Base-by-base conservation (phyloP, 352 stramenopile genomes). In the Pythium rishiriense region DNA sequence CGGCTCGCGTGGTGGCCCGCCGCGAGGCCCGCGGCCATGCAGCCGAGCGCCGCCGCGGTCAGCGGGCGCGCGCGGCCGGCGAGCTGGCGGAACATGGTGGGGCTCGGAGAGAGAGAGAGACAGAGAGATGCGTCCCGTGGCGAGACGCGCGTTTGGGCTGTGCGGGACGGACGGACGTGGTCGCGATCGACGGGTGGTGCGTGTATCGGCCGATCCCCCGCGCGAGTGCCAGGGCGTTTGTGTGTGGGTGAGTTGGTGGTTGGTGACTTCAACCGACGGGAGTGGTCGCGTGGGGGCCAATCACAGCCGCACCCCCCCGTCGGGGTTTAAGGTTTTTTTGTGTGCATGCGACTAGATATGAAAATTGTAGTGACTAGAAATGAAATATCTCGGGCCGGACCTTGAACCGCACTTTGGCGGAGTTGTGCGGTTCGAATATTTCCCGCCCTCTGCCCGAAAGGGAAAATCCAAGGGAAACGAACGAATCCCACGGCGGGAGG, bases 31-130 rank as follows among this genome's bases (percentile, higher is more conserved):
- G 73, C 66, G 22, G 71, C 74, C 58, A 76, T 64, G 64, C 77
- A 80, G 50, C 76, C 74, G 28, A 87, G 62, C 39, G 81, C 81
- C 56, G 85, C 69, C 15, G 72, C 78, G 47, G 84, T 75, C 42
- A 85, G 58, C 51, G 65, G 72, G 48, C 79, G 73, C 62, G 77
- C 74, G 51, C 81, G 84, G 22, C 76, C 78, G 57, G 88, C 41
- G 41, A 92, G 67, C 59, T 87, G 78, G 59, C 84, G 84, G 64
- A 93, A 91, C 84, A 93, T 93, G 50, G n/a, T n/a, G n/a, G n/a
- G n/a, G 26, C 19, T 17, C 12, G 9, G 46, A 35, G 43, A 35
- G 19, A 37, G 31, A 19, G 29, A 53, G 25, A 26, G 25, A 31
- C 31, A 58, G 17, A 49, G 54, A 41, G 37, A 43, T 12, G 14